Evolutionary conservation across 805 yeast genomes (phyloP).

Genomic region (Allodekkera sacchari): DNA sequence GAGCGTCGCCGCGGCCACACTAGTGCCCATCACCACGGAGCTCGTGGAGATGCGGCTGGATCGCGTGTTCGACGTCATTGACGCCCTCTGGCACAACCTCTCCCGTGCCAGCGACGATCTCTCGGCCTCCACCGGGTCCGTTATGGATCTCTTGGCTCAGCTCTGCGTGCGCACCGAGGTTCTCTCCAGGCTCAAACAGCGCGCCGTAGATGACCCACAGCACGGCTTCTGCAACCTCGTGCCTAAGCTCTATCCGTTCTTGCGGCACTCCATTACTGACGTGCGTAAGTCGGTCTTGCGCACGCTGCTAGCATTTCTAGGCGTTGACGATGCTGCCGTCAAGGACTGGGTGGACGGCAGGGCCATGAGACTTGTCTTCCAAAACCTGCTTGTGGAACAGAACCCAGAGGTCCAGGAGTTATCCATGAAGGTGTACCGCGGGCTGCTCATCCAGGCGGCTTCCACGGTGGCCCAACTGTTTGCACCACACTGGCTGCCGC

Average conservation of each 20-base stretch:
- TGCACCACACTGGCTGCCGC: slow-evolving; percentile 47
- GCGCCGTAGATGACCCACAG: slow-evolving; percentile 42
- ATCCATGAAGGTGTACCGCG: slow-evolving; percentile 54
- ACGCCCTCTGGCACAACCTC: slow-evolving; percentile 86
- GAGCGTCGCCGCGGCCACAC: slow-evolving; percentile 90
- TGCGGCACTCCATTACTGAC: slow-evolving; percentile 87
- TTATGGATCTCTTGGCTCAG: slow-evolving; percentile 87
- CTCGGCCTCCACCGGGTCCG: slow-evolving; percentile 90
- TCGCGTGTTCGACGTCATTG: slow-evolving; percentile 39
- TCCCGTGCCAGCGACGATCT: slow-evolving; percentile 83
- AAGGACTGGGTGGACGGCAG: slow-evolving; percentile 72
- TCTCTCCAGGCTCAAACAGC: slow-evolving; percentile 56
- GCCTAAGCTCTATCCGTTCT: slow-evolving; percentile 87
- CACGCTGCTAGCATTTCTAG: slow-evolving; percentile 68
- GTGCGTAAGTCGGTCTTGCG: slow-evolving; percentile 84
- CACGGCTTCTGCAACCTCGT: slow-evolving; percentile 66
- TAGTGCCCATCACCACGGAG: slow-evolving; percentile 83
- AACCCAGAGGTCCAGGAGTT: slow-evolving; percentile 60
- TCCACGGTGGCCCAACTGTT: slow-evolving; percentile 47
- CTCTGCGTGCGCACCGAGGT: slow-evolving; percentile 78
- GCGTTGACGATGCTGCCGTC: slow-evolving; percentile 35
- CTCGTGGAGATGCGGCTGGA: slow-evolving; percentile 60
- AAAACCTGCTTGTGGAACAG: slow-evolving; percentile 84
- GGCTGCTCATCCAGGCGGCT: slow-evolving; percentile 40
- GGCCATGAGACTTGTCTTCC: slow-evolving; percentile 69